Percentiles rank a stretch among this genome's conserved stretches.
Conservation (phyloP, 345 rosid genomes). For the Eucalyptus curtisii region DNA sequence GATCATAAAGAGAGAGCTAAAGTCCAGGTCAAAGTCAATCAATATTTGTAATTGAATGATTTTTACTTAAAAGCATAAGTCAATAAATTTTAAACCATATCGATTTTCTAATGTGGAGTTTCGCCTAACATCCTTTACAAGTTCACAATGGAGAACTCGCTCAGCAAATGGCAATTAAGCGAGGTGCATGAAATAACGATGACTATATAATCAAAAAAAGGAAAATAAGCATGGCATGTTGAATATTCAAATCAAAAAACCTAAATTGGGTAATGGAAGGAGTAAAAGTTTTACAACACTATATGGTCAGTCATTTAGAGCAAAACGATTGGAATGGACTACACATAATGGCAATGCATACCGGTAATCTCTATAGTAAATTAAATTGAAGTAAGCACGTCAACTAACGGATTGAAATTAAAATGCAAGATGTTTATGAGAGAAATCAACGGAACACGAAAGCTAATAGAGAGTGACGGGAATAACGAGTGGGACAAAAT, state of each 20-base stretch:
- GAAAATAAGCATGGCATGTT: neutral
- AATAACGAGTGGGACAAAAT: too few relatives aligned
- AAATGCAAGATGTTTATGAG: neutral
- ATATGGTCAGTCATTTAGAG: neutral
- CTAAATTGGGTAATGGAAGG: neutral
- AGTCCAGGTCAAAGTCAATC: neutral
- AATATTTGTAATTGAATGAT: neutral
- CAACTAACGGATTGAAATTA: neutral
- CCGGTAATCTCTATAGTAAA: too few relatives aligned
- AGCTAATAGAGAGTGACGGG: too few relatives aligned
- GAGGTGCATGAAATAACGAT: neutral
- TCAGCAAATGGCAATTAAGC: neutral
- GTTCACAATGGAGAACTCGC: neutral
- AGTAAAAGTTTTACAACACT: neutral
- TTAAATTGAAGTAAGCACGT: neutral
- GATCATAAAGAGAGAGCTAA: too few relatives aligned
- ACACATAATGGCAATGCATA: neutral
- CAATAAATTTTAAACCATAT: neutral
- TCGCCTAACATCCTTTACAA: neutral
- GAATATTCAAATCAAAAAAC: neutral
- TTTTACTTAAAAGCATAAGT: neutral
- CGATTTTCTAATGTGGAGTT: neutral
- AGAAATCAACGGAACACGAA: too few relatives aligned
- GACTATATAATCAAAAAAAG: neutral
- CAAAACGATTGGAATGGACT: neutral